Conservation (phyloP, 1,284 basidiomycete species). For the Cutaneotrichosporon dermatis region DNA sequence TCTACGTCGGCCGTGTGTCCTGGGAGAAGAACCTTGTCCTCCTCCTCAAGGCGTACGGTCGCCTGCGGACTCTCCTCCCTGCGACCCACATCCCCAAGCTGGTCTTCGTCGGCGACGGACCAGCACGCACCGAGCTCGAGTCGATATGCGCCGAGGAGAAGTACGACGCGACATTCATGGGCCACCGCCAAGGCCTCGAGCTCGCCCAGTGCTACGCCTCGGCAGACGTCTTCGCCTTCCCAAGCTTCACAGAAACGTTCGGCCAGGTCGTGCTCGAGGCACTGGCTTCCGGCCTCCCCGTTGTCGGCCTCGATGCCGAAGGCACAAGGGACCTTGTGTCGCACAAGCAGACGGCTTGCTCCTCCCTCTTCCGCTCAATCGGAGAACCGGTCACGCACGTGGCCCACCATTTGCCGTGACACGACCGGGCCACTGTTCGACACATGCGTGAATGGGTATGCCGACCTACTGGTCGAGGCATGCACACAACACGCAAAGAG, state of each 20-base stretch:
- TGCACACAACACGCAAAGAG: conserved; percentile 46
- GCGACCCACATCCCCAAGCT: conserved; percentile 49
- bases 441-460: conserved; percentile 49
- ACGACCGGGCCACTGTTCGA: conserved; percentile 42
- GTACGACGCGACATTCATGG: conserved; percentile 55
- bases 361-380: conserved; percentile 34
- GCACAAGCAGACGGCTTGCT: conserved; percentile 53
- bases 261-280: conserved; percentile 59
- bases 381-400: conserved; percentile 12
- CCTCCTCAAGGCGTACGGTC: conserved; percentile 52
- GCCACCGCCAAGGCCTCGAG: conserved; percentile 50
- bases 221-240: conserved; percentile 57
- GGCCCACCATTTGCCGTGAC: conserved; percentile 44
- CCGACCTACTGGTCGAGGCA: conserved; percentile 47
- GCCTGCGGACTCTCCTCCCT: conserved; percentile 34
- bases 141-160: conserved; percentile 49
- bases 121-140: conserved; percentile 52
- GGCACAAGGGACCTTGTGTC: conserved; percentile 57
- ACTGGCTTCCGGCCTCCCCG: conserved; percentile 56
- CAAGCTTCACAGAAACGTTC: conserved; percentile 56
- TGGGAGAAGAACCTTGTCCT: conserved; percentile 61
- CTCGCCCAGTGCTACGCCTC: conserved; percentile 53
- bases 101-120: conserved; percentile 58
- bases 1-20: conserved; percentile 50
- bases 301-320: conserved; percentile 57